Conservation (phyloP, 306 rosid genomes). For the Prunus padus region DNA sequence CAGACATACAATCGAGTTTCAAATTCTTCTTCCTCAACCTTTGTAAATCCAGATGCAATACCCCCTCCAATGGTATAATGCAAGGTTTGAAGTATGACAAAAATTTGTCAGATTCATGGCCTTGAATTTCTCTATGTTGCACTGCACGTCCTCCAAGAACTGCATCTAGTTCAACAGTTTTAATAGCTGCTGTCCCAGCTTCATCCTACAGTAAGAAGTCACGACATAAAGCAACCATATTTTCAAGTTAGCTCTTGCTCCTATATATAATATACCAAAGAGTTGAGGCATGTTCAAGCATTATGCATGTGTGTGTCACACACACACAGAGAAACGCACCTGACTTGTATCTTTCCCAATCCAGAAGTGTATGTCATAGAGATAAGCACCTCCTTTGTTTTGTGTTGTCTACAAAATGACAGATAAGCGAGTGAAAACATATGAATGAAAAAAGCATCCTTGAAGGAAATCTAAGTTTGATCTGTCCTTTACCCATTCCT, state of each 20-base stretch:
- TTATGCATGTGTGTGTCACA: background rate
- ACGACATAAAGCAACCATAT: conserved; percentile 8
- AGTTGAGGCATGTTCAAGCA: background rate
- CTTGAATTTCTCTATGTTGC: conserved; percentile 93
- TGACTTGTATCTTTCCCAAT: conserved; percentile 98
- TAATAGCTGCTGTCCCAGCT: conserved; percentile 95
- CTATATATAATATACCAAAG: background rate
- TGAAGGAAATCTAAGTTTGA: background rate
- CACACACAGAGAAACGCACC: conserved; percentile 40
- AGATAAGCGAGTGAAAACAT: conserved; percentile 13
- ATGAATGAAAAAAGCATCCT: conserved; percentile 3
- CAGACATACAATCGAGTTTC: conserved; percentile 82
- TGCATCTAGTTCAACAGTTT: conserved; percentile 89
- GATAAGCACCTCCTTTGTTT: conserved; percentile 83
- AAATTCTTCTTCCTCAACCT: conserved; percentile 78
- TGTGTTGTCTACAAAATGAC: conserved; percentile 72
- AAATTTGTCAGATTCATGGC: conserved; percentile 95
- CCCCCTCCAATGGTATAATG: conserved; percentile 95
- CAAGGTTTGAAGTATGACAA: conserved; percentile 98
- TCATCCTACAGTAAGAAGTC: conserved; percentile 68
- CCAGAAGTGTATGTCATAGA: conserved; percentile 94
- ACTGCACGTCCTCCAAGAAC: conserved; percentile 98
- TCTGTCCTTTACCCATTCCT: background rate
- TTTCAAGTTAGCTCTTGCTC: conserved; percentile 18
- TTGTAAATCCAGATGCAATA: conserved; percentile 76